A percentile compares a stretch with the other conserved stretches of the same genome.
Conservation (phyloP, 2,329 filamentous ascomycete genomes). For the Leptoxyphium fumago region DNA sequence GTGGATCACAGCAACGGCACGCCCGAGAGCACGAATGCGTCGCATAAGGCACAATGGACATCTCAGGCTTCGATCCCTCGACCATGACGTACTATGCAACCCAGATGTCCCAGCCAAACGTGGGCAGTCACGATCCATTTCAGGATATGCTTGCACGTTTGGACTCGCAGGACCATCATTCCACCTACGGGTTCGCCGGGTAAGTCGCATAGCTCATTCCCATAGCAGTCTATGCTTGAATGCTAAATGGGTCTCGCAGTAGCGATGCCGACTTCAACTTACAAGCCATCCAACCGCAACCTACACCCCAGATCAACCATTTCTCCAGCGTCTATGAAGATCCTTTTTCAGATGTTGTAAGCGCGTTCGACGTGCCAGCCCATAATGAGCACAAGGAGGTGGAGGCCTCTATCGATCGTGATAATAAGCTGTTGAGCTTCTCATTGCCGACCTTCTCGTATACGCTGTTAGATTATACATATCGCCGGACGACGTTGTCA, state of each 20-base stretch:
- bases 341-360: slow-evolving; percentile 36
- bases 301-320: slow-evolving; percentile 16
- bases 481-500: slow-evolving; percentile 46
- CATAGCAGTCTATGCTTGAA: background rate
- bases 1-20: no score
- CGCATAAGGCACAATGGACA: background rate
- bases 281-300: slow-evolving; percentile 9
- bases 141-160: slow-evolving; percentile 35
- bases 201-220: slow-evolving; percentile 20
- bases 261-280: slow-evolving; percentile 3
- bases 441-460: slow-evolving; percentile 36
- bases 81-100: slow-evolving; percentile 46
- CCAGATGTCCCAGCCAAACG: slow-evolving; percentile 40
- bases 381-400: slow-evolving; percentile 21
- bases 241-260: background rate
- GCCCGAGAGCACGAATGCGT: no score
- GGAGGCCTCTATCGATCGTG: slow-evolving; percentile 46
- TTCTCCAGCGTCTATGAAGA: slow-evolving; percentile 31
- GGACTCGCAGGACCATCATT: slow-evolving; percentile 43
- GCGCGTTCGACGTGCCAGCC: slow-evolving; percentile 31
- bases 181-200: slow-evolving; percentile 46
- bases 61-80: slow-evolving; percentile 12
- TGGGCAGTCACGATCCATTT: slow-evolving; percentile 31
- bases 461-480: slow-evolving; percentile 50
- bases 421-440: slow-evolving; percentile 43